Evolutionary conservation across 768 basidiomycete species (phyloP), one percentile per base, ranked within the genome.

Genomic region (Suillus hirtellus): DNA sequence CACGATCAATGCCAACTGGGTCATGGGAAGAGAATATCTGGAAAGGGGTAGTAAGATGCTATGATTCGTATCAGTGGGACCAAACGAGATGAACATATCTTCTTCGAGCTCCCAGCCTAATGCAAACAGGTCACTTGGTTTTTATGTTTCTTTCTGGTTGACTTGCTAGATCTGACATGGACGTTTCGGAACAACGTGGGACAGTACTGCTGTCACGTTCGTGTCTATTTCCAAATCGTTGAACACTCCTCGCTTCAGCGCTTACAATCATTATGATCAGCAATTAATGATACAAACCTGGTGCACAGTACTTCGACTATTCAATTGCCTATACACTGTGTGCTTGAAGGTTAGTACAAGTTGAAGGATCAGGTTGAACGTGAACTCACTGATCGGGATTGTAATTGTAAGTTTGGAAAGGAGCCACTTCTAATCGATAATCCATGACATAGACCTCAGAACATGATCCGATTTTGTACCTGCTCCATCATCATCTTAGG

Each of bases 401-500:
- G 21, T 46, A 21, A 46, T 12, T 37, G 10, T 10, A 37, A 21
- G 17, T 43, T 43, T 43, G 44, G 44, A 44, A 44, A 44, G 44
- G 44, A 46, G 44, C n/a, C 44, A 31, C 31, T 31, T 31, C 31
- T 31, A 31, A 4, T 31, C 31, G 6, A 31, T 31, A 31, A 4
- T 31, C 31, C 31, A 31, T 31, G 31, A 31, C 31, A 31, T 31
- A 31, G 5, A 31, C 31, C 31, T 31, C 31, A 31, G 12, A 55
- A 21, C 37, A 56, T 56, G 55, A 21, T 40, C 21, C 40, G 55
- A 40, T 17, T 24, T 24, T 24, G 15, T 17, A 24, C 55, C 21
- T 38, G 54, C 37, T 56, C 15, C 24, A 38, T 56, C 35, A 56
- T 56, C 9, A 40, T 56, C 21, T 40, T 56, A 17, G 55, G 37